Evolutionary conservation across 345 rosid species (phyloP).

Genomic region (Salix udensis): DNA sequence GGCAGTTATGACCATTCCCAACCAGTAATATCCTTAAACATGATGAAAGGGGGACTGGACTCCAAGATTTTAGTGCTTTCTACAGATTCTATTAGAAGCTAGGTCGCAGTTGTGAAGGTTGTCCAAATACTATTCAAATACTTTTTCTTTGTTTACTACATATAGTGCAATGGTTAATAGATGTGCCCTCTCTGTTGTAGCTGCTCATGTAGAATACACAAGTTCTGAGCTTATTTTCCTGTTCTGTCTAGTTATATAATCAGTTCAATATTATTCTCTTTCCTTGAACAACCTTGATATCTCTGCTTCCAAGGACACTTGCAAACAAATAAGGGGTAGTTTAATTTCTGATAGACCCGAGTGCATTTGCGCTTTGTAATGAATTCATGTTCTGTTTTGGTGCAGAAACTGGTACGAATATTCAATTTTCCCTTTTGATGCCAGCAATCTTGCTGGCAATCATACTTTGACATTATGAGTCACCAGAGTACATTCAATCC

Average conservation of each 20-base stretch:
- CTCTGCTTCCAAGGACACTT: neutral
- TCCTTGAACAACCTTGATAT: neutral
- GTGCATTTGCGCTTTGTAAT: neutral
- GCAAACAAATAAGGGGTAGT: neutral
- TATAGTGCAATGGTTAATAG: neutral
- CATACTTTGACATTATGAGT: slow-evolving; percentile 40
- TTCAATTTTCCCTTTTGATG: slow-evolving; percentile 18
- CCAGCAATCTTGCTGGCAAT: slow-evolving; percentile 54
- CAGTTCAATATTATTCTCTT: neutral
- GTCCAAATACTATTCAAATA: neutral
- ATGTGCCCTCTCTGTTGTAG: neutral
- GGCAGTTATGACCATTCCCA: neutral
- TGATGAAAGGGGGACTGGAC: neutral
- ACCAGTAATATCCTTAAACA: neutral
- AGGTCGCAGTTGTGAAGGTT: neutral
- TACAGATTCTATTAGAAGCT: neutral
- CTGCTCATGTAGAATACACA: neutral
- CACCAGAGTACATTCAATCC: slow-evolving; percentile 34
- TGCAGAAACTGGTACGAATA: slow-evolving; percentile 21
- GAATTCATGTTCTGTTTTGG: neutral
- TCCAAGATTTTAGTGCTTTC: neutral
- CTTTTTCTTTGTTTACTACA: neutral
- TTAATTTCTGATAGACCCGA: neutral
- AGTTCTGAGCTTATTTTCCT: neutral
- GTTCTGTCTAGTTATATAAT: neutral